A percentile compares a stretch with the other conserved stretches of the same genome.
These are phyloP conservation scores for Aspergillaceae sp. DNA, from an alignment of 2,329 filamentous ascomycete species.

Conservation along the genomic window DNA sequence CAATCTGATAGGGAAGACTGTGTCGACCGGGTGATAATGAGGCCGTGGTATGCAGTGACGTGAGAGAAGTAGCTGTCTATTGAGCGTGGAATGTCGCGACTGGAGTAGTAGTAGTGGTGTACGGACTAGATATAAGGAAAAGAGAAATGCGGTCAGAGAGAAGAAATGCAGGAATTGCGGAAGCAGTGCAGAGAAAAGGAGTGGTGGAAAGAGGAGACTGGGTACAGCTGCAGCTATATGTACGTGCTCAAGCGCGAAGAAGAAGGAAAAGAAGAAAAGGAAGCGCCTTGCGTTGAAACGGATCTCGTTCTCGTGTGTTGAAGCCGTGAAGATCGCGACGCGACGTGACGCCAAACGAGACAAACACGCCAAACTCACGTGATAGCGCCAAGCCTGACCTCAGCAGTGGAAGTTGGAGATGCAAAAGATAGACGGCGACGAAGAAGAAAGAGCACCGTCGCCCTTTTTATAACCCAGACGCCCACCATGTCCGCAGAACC, in stretches of 20 bases:
- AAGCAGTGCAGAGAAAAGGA: background rate
- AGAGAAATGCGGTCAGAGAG: constrained; percentile 9
- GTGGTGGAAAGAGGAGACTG: constrained; percentile 2
- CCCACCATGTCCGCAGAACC: constrained; percentile 52
- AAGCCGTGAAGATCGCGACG: constrained; percentile 21
- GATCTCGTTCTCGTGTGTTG: constrained; percentile 13
- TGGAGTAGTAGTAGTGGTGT: background rate
- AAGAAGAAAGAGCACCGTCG: constrained; percentile 4
- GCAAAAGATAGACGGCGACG: background rate
- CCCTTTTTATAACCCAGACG: constrained; percentile 18
- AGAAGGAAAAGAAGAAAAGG: constrained; percentile 10
- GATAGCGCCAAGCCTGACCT: constrained; percentile 9
- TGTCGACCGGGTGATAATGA: constrained; percentile 25
- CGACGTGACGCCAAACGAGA: constrained; percentile 25
- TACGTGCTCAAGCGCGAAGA: background rate
- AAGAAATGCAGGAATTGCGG: constrained; percentile 1
- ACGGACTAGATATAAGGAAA: constrained; percentile 3
- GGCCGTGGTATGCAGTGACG: constrained; percentile 18
- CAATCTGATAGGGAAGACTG: constrained; percentile 10
- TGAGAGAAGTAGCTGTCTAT: constrained; percentile 6
- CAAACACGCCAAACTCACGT: constrained; percentile 25
- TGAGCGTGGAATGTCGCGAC: background rate
- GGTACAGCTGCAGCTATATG: too few species aligned
- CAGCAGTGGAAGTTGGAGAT: constrained; percentile 1
- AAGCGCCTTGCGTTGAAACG: constrained; percentile 23